phyloP scores from a whole-genome alignment of 345 rosid species.

The Balakata baccata region DNA sequence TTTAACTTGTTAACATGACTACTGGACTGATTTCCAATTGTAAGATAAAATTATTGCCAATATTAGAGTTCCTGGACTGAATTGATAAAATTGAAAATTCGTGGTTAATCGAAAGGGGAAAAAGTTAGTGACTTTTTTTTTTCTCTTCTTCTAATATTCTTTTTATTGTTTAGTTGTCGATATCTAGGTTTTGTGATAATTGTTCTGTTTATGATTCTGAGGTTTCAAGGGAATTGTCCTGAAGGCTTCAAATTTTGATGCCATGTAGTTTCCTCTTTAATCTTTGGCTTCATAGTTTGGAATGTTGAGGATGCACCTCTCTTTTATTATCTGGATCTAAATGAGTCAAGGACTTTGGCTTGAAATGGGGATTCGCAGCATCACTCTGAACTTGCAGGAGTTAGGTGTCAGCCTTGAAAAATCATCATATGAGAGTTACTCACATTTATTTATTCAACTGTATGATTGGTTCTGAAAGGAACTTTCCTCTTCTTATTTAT shows the following conservation, averaged over 20 bases:
- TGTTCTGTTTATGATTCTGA: constrained; percentile 2
- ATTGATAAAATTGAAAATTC: neutral
- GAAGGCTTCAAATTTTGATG: neutral
- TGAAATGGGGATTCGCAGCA: neutral
- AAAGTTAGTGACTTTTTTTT: neutral
- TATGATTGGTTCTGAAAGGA: neutral
- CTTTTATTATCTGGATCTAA: neutral
- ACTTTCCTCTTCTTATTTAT: neutral
- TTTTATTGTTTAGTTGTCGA: neutral
- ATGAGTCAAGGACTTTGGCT: neutral
- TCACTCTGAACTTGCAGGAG: neutral
- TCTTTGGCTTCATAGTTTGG: neutral
- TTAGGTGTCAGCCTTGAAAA: constrained; percentile 4
- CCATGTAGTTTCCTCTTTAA: neutral
- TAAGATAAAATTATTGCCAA: neutral
- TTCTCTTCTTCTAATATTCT: no score
- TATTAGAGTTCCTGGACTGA: neutral
- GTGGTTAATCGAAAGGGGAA: no score
- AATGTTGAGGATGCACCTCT: neutral
- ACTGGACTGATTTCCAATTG: neutral
- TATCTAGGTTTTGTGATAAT: constrained; percentile 1
- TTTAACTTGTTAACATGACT: neutral
- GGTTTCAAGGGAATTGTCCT: neutral
- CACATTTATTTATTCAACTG: neutral
- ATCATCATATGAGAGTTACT: neutral